phyloP scores from a whole-genome alignment of 441 rosid genomes.

The Hura crepitans region DNA sequence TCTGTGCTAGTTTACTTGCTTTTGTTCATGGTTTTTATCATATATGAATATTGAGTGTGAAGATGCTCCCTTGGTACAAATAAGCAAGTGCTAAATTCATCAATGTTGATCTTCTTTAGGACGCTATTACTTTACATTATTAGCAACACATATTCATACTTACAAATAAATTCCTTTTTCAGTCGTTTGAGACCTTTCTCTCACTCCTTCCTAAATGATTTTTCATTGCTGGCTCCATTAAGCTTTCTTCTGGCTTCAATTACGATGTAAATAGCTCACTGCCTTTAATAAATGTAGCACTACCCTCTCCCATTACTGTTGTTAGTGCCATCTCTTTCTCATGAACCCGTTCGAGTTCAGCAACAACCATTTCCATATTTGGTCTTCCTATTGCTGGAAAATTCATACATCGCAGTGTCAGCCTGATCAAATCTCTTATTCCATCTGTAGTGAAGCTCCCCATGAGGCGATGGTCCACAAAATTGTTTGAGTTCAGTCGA shows the following conservation, averaged over 20 bases:
- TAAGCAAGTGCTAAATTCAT: background rate
- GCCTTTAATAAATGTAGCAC: slow-evolving; percentile 43
- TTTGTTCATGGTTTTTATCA: background rate
- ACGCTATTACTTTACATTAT: background rate
- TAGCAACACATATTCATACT: slow-evolving; percentile 20
- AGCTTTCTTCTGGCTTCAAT: slow-evolving; percentile 12
- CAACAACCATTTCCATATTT: slow-evolving; percentile 41
- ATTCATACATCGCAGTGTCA: slow-evolving; percentile 45
- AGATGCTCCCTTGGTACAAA: background rate
- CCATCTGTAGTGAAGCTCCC: slow-evolving; percentile 49
- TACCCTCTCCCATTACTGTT: slow-evolving; percentile 47
- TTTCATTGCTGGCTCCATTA: slow-evolving; percentile 10
- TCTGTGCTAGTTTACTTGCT: background rate
- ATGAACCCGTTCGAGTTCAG: slow-evolving; percentile 45
- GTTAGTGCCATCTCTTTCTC: slow-evolving; percentile 50
- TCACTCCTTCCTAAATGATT: background rate
- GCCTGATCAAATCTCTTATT: slow-evolving; percentile 36
- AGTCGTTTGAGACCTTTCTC: background rate
- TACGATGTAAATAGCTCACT: slow-evolving; percentile 44
- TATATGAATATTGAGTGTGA: background rate
- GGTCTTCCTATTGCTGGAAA: slow-evolving; percentile 40
- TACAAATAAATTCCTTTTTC: slow-evolving; percentile 16
- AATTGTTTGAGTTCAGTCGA: slow-evolving; percentile 26
- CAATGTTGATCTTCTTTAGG: background rate
- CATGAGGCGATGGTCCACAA: slow-evolving; percentile 40